Evolutionary conservation across 768 basidiomycete genomes (phyloP).

Genomic region (Cubamyces lactineus): DNA sequence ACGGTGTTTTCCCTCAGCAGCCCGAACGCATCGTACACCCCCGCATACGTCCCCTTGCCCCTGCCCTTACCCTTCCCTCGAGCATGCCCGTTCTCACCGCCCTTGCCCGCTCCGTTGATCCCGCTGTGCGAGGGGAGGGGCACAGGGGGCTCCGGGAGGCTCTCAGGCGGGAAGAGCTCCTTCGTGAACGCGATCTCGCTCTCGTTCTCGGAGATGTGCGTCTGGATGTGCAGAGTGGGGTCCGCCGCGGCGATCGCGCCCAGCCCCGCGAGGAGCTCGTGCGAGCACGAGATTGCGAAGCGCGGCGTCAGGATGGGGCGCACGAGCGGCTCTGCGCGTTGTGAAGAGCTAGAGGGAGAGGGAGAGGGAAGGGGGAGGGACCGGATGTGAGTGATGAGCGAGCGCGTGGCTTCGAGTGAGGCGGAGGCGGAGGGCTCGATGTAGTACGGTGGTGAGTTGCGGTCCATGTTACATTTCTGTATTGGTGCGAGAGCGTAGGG

Average conservation of each 20-base stretch:
- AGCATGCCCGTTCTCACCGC: background rate
- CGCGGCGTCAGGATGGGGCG: slow-evolving; percentile 93
- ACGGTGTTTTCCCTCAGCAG: slow-evolving; percentile 82
- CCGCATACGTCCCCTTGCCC: slow-evolving; percentile 59
- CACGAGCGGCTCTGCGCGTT: slow-evolving; percentile 51
- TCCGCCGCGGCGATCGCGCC: slow-evolving; percentile 63
- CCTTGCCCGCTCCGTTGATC: too few relatives aligned
- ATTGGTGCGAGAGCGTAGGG: slow-evolving; percentile 6
- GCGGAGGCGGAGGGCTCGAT: slow-evolving; percentile 59
- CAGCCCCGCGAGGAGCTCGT: slow-evolving; percentile 63
- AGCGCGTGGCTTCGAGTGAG: slow-evolving; percentile 65
- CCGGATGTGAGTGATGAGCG: slow-evolving; percentile 72
- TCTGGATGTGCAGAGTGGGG: slow-evolving; percentile 77
- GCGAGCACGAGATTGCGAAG: slow-evolving; percentile 91
- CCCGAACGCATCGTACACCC: slow-evolving; percentile 78
- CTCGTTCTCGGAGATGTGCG: slow-evolving; percentile 88
- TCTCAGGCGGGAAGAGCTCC: slow-evolving; percentile 57
- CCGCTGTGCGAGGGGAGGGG: background rate
- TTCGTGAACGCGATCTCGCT: slow-evolving; percentile 70
- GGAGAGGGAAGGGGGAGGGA: slow-evolving; percentile 43
- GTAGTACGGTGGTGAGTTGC: slow-evolving; percentile 69
- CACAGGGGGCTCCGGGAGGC: slow-evolving; percentile 19
- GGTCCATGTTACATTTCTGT: slow-evolving; percentile 92
- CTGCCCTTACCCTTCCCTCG: background rate
- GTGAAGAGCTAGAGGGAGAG: too few relatives aligned